phyloP scores from a whole-genome alignment of 257 asterid genomes.

The Osmanthus fragrans region DNA sequence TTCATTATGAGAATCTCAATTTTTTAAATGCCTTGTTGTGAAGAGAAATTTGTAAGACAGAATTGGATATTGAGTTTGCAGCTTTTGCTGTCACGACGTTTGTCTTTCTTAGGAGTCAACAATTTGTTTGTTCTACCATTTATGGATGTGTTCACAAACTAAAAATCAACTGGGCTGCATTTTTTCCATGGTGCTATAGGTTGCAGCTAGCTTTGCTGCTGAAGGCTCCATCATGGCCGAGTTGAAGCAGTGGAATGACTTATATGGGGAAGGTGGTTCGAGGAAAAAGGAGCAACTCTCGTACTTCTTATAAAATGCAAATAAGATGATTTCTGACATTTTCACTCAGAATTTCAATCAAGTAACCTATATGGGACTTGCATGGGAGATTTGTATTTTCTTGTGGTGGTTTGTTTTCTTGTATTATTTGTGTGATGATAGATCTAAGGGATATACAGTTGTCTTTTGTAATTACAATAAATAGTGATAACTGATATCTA shows the following conservation, averaged over 20 bases:
- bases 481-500: background rate
- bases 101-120: background rate
- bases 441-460: background rate
- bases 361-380: background rate
- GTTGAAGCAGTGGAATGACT: conserved; percentile 73
- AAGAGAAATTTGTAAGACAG: background rate
- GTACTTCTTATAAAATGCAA: conserved; percentile 55
- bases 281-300: conserved; percentile 80
- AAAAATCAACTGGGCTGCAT: background rate
- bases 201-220: conserved; percentile 80
- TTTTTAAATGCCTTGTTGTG: background rate
- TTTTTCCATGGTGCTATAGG: conserved; percentile 34
- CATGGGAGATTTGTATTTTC: background rate
- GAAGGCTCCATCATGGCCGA: conserved; percentile 69
- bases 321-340: background rate
- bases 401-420: background rate
- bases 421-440: background rate
- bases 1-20: background rate
- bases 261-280: conserved; percentile 81
- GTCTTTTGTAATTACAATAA: background rate
- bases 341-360: background rate
- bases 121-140: background rate
- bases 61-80: background rate
- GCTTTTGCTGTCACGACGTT: background rate
- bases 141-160: background rate